Evolutionary conservation across 345 rosid species (phyloP), one percentile per base, ranked within the genome.

Genomic region (Carallia brachiata): DNA sequence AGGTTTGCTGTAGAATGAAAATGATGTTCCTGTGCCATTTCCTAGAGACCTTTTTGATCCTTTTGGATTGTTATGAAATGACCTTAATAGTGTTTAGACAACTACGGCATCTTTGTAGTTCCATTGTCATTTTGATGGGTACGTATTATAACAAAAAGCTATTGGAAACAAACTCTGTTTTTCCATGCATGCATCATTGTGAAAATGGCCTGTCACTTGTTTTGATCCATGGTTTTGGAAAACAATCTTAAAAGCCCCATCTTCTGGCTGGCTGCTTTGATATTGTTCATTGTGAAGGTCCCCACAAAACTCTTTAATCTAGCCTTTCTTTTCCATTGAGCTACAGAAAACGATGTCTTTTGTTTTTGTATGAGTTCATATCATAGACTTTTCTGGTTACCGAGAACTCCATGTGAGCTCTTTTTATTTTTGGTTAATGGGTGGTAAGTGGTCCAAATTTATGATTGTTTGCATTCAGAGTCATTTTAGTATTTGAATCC

Each of bases 181-280:
- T 30, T 53, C 31, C 57, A 18, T 2, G 61, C 63, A 62, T 72
- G 39, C 71, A 52, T 56, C 31, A 18, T 31, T 69, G 62, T 18
- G 65, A 62, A 65, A 66, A 69, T 65, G 67, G 65, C 62, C 70
- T 56, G 7, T 15, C 5, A 17, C 36, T 37, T 40, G 30, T 64
- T 7, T 63, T n/a, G 68, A 56, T 62, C 61, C 28, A 2, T 55
- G 61, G 56, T 52, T 36, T 30, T 6, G 57, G 18, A 48, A 31
- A 65, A 16, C 10, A 52, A 3, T 10, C 36, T 18, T 15, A 63
- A 52, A 23, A 52, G 16, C 31, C 34, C 70, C 52, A 6, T 30
- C 36, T 36, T 50, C 53, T 53, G 16, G 2, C 15, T 9, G 48
- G 48, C 48, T 9, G 48, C 48, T 10, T 40, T 10, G 48, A 12